Evolutionary conservation across 179 eudicot species (phyloP), one percentile per base, ranked within the genome.

Genomic region (Beta corolliflora): DNA sequence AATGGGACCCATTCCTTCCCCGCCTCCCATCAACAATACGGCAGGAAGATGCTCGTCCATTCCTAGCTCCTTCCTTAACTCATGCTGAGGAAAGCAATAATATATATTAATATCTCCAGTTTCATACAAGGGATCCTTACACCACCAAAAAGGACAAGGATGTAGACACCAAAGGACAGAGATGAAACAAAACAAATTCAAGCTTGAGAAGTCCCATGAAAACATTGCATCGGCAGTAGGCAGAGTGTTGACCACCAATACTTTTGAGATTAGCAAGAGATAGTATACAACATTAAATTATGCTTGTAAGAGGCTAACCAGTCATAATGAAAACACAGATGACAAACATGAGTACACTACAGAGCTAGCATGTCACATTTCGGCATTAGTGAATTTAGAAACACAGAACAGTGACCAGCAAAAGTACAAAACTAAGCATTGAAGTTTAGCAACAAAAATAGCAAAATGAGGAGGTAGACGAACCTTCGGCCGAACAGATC

Each of bases 1-100:
- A 76, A 96, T 91, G 72, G 99, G 99, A 16, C 98, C 99, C 99
- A 96, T 96, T 73, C 99, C 99, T 92, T 96, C 99, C 58, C 99
- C 99, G 85, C 99, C 99, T 58, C 99, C 99, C 97, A 96, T 94
- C 77, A 96, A 83, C 83, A 96, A 74, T 67, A 90, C 99, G 63
- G 94, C 92, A 75, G 98, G 99, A 31, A 94, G 92, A 71, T 90
- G 86, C 82, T 91, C 97, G 67, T 92, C 97, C 97, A 96, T 90
- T 77, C 93, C 99, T 16, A 94, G 87, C 79, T 92, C 96, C 89
- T 82, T 94, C 86, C 98, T 88, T 84, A 96, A 84, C 80, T 87
- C 94, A 66, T 80, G 84, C 99, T 96, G 87, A 64, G 60, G 80
- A 83, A 21, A 79, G 23, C 70, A 73, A 75, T 55, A 52, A 70